Base-by-base conservation (phyloP, 192 early-diverging fungal genomes). In the Entomortierella lignicola region DNA sequence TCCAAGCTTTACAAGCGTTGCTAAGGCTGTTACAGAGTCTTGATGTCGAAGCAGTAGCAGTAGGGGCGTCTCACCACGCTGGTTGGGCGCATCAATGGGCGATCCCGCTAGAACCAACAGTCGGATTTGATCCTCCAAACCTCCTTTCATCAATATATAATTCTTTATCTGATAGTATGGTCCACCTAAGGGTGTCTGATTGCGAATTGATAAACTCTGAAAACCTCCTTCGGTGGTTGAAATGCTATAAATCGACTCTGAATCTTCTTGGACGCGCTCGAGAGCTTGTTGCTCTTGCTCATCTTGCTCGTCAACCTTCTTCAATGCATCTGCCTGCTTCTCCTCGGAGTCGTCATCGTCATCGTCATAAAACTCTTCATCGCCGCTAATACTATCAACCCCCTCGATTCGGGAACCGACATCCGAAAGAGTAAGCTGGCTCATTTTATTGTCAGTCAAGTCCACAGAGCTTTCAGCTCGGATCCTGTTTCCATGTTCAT, bases 71-170 rank as follows among this genome's bases (percentile, higher is more conserved):
- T 79, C 75, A n/a, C 75, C 75, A 2, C 75, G 54, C 27, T 23
- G 25, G 21, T 79, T 79, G 29, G 62, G 56, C 7, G 56, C 55
- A 29, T 79, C 68, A 0, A 79, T 55, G 12, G 75, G 75, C 10
- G 62, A 64, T 6, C 75, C 75, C 30, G 63, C 55, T 27, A 70
- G 29, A 12, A 66, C 55, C 51, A 79, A 54, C 4, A 79, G 42
- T 48, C 75, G 67, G 27, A 79, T 79, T 48, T 79, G 75, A 23
- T 79, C 75, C 32, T 79, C 75, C 8, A 79, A 47, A 3, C 75
- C 67, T 13, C 75, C 75, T 47, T 70, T 79, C 54, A 70, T 57
- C 68, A 79, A 51, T 11, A 66, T 55, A 5, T 65, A 63, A 31
- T 77, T 44, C 55, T 64, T 67, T 42, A 75, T 75, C 27, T 63